A percentile compares a stretch with the other conserved stretches of the same genome.
Evolutionary conservation across 805 yeast genomes (phyloP).

Genomic region (Metschnikowia chrysomelidarum): DNA sequence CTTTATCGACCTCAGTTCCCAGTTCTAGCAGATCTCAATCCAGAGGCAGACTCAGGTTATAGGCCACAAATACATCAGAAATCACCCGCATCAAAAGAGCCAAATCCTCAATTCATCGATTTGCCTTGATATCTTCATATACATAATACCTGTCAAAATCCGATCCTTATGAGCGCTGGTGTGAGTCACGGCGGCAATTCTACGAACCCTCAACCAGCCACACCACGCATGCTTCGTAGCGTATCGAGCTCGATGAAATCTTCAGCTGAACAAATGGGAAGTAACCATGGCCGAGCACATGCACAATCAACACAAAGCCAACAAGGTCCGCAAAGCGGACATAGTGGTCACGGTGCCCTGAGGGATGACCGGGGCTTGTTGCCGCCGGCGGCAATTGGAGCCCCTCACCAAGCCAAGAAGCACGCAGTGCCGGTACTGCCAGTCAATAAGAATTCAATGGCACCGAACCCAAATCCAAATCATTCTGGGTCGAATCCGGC

Average conservation of each 20-base stretch:
- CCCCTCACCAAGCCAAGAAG: not conserved
- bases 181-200: constrained; percentile 1
- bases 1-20: too few species aligned
- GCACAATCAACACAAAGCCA: too few species aligned
- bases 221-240: constrained; percentile 67
- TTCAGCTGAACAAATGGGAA: constrained; percentile 5
- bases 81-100: too few species aligned
- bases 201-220: constrained; percentile 47
- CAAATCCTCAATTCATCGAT: too few species aligned
- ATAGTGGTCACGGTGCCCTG: not conserved
- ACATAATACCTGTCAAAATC: too few species aligned
- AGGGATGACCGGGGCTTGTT: constrained; percentile 12
- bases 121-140: too few species aligned
- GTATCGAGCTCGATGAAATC: constrained; percentile 24
- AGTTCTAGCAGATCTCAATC: too few species aligned
- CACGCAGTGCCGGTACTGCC: too few species aligned
- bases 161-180: constrained; percentile 4
- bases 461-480: not conserved
- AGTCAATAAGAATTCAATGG: not conserved
- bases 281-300: constrained; percentile 4
- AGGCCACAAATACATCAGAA: too few species aligned
- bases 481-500: too few species aligned
- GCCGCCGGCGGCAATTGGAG: constrained; percentile 15
- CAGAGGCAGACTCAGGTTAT: too few species aligned
- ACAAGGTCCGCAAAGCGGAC: not conserved